A percentile compares a stretch with the other conserved stretches of the same genome.
Evolutionary conservation across 345 rosid species (phyloP).

Genomic region (Conringia planisiliqua): DNA sequence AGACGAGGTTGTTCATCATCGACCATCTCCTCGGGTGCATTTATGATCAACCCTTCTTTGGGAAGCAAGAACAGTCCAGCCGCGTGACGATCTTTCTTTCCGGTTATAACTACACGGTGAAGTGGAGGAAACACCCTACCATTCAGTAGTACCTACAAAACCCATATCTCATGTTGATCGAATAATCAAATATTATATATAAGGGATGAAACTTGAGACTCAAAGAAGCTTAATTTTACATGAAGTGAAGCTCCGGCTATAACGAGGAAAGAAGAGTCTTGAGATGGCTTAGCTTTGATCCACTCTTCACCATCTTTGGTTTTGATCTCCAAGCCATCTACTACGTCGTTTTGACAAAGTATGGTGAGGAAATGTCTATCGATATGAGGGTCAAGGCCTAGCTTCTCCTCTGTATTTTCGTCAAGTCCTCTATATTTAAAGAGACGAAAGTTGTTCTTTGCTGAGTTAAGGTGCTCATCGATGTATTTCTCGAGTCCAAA

Average conservation of each 20-base stretch:
- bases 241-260: constrained; percentile 47
- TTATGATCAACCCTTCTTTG: background rate
- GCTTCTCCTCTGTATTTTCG: background rate
- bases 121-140: constrained; percentile 26
- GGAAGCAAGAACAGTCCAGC: constrained; percentile 21
- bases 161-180: background rate
- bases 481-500: constrained; percentile 40
- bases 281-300: constrained; percentile 44
- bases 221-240: constrained; percentile 12
- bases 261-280: constrained; percentile 39
- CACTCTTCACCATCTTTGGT: constrained; percentile 38
- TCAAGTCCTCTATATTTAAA: constrained; percentile 34
- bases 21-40: background rate
- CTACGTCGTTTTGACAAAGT: constrained; percentile 44
- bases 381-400: constrained; percentile 41
- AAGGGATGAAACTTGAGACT: background rate
- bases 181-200: background rate
- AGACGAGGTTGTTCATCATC: constrained; percentile 22
- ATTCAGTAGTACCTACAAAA: constrained; percentile 31
- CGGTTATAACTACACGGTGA: constrained; percentile 33
- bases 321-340: constrained; percentile 45
- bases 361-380: constrained; percentile 48
- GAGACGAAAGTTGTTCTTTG: constrained; percentile 39
- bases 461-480: constrained; percentile 34
- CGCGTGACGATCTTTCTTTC: constrained; percentile 25